Percentiles rank a stretch among this genome's conserved stretches.
phyloP scores from a whole-genome alignment of 805 yeast genomes.

The Saturnispora serradocipensis region DNA sequence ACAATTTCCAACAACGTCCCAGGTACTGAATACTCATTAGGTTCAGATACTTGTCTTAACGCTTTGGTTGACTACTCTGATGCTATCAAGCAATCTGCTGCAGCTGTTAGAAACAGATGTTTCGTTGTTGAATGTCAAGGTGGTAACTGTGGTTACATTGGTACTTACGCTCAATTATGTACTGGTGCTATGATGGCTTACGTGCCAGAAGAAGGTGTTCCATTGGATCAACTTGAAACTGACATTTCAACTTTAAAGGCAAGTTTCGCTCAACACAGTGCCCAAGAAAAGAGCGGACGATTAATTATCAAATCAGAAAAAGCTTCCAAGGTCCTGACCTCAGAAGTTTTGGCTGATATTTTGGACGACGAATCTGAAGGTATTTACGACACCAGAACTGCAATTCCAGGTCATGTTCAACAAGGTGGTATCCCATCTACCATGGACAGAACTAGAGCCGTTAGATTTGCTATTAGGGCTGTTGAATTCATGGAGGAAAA shows the following conservation, averaged over 20 bases:
- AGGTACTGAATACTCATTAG: slow-evolving; percentile 71
- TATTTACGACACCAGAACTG: slow-evolving; percentile 67
- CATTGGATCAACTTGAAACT: slow-evolving; percentile 49
- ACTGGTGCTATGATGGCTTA: slow-evolving; percentile 69
- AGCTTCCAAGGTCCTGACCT: slow-evolving; percentile 57
- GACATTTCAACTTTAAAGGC: slow-evolving; percentile 56
- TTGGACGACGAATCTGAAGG: slow-evolving; percentile 54
- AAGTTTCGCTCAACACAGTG: slow-evolving; percentile 51
- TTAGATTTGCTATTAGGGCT: slow-evolving; percentile 61
- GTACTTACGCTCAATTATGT: slow-evolving; percentile 57
- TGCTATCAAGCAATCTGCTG: slow-evolving; percentile 69
- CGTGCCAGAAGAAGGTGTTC: slow-evolving; percentile 65
- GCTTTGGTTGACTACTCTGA: slow-evolving; percentile 66
- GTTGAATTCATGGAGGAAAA: slow-evolving; percentile 55
- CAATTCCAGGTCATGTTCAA: slow-evolving; percentile 81
- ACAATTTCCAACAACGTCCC: slow-evolving; percentile 77
- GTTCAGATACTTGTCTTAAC: slow-evolving; percentile 69
- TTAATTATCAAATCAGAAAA: slow-evolving; percentile 57
- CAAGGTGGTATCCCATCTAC: slow-evolving; percentile 76
- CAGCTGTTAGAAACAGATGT: slow-evolving; percentile 68
- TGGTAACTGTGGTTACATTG: slow-evolving; percentile 75
- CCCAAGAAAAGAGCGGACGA: slow-evolving; percentile 61
- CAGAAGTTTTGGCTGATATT: slow-evolving; percentile 64
- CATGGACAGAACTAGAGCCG: slow-evolving; percentile 68
- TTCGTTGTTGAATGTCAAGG: slow-evolving; percentile 82